phyloP scores from a whole-genome alignment of 352 stramenopile genomes.

The Thraustotheca clavata region DNA sequence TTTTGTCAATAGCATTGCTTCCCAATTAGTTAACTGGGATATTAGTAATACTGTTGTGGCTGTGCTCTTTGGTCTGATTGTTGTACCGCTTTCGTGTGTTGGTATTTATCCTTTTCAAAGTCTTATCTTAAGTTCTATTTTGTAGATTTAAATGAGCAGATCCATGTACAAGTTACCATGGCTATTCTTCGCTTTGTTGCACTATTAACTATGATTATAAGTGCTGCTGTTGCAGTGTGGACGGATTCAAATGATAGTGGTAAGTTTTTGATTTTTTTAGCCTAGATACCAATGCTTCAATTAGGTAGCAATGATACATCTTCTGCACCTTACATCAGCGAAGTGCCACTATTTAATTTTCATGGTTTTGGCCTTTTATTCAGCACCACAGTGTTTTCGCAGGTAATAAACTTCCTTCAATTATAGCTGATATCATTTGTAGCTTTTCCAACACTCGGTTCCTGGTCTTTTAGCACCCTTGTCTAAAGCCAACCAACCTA shows the following conservation, averaged over 20 bases:
- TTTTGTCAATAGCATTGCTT: constrained; percentile 80
- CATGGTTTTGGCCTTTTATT: constrained; percentile 85
- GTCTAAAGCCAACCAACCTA: constrained; percentile 43
- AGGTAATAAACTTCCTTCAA: neutral
- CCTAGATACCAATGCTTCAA: neutral
- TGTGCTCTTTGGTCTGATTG: constrained; percentile 71
- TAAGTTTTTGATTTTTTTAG: constrained; percentile 22
- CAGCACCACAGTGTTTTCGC: constrained; percentile 83
- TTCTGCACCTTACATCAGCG: constrained; percentile 39
- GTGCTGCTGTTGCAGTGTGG: constrained; percentile 65
- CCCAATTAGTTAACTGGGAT: constrained; percentile 46
- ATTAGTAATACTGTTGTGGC: constrained; percentile 47
- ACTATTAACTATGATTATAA: constrained; percentile 83
- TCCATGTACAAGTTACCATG: constrained; percentile 81
- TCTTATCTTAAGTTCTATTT: neutral
- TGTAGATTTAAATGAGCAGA: constrained; percentile 83
- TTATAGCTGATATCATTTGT: neutral
- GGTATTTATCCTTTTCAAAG: neutral
- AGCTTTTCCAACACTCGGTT: constrained; percentile 88
- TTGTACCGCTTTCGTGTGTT: constrained; percentile 79
- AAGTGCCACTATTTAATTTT: constrained; percentile 54
- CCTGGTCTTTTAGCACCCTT: constrained; percentile 75
- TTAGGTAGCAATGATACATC: constrained; percentile 5
- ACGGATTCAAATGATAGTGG: constrained; percentile 54
- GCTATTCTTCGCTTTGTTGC: constrained; percentile 80